Evolutionary conservation across 352 stramenopile species (phyloP).

Genomic region (Pythium plurisporium): DNA sequence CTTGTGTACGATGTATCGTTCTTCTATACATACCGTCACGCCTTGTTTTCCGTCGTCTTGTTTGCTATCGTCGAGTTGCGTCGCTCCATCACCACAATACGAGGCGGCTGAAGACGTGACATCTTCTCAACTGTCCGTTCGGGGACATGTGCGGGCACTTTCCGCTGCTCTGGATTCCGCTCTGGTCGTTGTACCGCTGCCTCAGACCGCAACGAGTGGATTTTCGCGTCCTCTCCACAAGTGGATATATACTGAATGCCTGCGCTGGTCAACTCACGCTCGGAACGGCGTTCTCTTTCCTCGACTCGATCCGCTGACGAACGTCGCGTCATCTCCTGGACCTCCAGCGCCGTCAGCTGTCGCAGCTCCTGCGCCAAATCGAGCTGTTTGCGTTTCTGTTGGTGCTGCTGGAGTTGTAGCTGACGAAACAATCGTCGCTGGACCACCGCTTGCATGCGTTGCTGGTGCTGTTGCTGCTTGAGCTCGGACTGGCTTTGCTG

Average conservation of each 20-base stretch:
- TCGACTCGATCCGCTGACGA: neutral
- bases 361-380: constrained; percentile 31
- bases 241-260: too few species aligned
- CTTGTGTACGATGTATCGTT: too few species aligned
- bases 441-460: neutral
- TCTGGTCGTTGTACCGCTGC: too few species aligned
- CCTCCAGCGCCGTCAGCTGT: constrained; percentile 32
- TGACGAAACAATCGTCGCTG: constrained; percentile 20
- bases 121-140: too few species aligned
- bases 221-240: neutral
- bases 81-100: neutral
- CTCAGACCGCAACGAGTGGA: neutral
- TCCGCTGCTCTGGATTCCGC: too few species aligned
- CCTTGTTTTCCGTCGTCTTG: too few species aligned
- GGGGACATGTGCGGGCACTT: too few species aligned
- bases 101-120: neutral
- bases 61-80: neutral
- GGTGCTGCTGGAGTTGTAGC: constrained; percentile 22
- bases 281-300: neutral
- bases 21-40: too few species aligned
- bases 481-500: constrained; percentile 2
- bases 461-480: constrained; percentile 12
- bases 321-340: constrained; percentile 26
- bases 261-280: neutral
- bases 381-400: constrained; percentile 31